A percentile compares a stretch with the other conserved stretches of the same genome.
phyloP scores from a whole-genome alignment of 2,329 filamentous ascomycete genomes.

The Curvularia spicifera region DNA sequence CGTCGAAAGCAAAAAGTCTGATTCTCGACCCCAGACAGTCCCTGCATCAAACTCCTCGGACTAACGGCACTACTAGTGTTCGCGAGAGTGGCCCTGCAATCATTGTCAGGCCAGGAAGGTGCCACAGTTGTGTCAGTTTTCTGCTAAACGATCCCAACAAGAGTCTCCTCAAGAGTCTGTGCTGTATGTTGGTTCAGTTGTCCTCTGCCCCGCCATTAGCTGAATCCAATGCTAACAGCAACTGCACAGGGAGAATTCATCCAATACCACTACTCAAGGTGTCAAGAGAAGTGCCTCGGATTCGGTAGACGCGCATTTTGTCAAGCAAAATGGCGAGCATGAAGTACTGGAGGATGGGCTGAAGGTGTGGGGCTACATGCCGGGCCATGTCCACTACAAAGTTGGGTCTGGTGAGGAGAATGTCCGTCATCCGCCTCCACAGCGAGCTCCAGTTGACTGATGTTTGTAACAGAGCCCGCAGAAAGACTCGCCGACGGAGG shows the following conservation, averaged over 20 bases:
- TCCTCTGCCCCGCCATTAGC: slow-evolving; percentile 2
- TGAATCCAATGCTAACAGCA: slow-evolving; percentile 9
- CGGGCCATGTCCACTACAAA: slow-evolving; percentile 44
- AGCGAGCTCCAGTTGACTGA: not conserved
- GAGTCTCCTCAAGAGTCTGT: slow-evolving; percentile 26
- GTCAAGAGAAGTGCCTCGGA: slow-evolving; percentile 31
- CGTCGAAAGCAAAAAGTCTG: slow-evolving; percentile 59
- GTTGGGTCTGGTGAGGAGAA: slow-evolving; percentile 32
- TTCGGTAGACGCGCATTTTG: slow-evolving; percentile 12
- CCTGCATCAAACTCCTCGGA: slow-evolving; percentile 10
- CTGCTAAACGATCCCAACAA: slow-evolving; percentile 41
- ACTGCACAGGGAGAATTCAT: slow-evolving; percentile 20
- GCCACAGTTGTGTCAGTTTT: slow-evolving; percentile 58
- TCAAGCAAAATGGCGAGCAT: slow-evolving; percentile 9
- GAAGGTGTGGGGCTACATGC: slow-evolving; percentile 47
- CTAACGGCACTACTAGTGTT: slow-evolving; percentile 51
- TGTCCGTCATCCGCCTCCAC: not conserved
- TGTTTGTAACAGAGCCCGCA: slow-evolving; percentile 6
- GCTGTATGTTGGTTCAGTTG: slow-evolving; percentile 23
- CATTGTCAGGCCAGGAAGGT: slow-evolving; percentile 58
- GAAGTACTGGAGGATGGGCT: slow-evolving; percentile 36
- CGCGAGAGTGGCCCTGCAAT: slow-evolving; percentile 59
- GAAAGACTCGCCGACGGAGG: slow-evolving; percentile 19
- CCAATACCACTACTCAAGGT: slow-evolving; percentile 20
- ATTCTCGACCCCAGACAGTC: slow-evolving; percentile 9